phyloP scores from a whole-genome alignment of 2,329 filamentous ascomycete genomes.

The Aspergillus fructus region DNA sequence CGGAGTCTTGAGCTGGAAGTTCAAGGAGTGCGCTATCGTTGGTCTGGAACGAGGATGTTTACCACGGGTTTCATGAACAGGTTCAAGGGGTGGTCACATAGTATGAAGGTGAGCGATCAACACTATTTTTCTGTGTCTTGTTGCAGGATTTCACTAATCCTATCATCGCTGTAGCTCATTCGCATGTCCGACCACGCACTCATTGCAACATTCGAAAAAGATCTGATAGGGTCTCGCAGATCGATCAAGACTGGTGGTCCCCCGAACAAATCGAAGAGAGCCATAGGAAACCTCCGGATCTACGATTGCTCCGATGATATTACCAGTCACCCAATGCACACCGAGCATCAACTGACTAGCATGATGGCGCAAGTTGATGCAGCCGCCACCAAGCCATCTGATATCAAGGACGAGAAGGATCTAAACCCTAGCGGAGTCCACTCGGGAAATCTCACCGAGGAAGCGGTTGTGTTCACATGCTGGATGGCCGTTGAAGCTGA shows the following conservation, averaged over 20 bases:
- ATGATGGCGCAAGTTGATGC: not conserved
- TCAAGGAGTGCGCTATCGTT: slow-evolving; percentile 9
- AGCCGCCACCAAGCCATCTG: not conserved
- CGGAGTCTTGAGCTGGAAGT: slow-evolving; percentile 9
- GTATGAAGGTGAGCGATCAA: slow-evolving; percentile 8
- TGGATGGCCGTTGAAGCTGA: slow-evolving; percentile 13
- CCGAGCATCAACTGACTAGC: not conserved
- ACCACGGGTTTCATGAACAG: not conserved
- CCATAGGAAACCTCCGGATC: not conserved
- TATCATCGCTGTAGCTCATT: slow-evolving; percentile 1
- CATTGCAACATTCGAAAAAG: slow-evolving; percentile 11
- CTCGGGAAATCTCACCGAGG: slow-evolving; percentile 3
- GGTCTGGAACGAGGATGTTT: slow-evolving; percentile 13
- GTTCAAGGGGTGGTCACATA: slow-evolving; percentile 11
- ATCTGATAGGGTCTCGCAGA: not conserved
- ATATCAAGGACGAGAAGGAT: not conserved
- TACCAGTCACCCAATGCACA: not conserved
- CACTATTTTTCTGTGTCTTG: not conserved
- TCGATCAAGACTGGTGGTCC: slow-evolving; percentile 5
- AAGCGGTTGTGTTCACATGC: slow-evolving; percentile 6
- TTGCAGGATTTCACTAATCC: not conserved
- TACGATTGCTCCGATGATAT: not conserved
- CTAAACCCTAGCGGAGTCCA: slow-evolving; percentile 1
- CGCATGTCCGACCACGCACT: slow-evolving; percentile 9
- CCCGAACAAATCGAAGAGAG: slow-evolving; percentile 8